Percentiles rank a stretch among this genome's conserved stretches.
Evolutionary conservation across 2,329 filamentous ascomycete genomes (phyloP).

Genomic region (Diaporthe vexans): DNA sequence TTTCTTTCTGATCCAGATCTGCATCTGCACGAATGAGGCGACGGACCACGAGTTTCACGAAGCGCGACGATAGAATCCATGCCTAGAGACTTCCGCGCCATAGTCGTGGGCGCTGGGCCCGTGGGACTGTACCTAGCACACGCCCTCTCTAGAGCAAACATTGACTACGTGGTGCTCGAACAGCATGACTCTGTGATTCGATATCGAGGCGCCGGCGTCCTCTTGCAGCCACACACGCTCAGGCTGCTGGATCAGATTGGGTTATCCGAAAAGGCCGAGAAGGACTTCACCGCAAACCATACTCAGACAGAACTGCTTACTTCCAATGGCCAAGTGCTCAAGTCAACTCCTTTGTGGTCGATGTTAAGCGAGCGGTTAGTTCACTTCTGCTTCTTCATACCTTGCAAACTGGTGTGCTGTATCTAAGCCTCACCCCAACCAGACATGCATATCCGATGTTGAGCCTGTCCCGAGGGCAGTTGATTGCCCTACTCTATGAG

Average conservation of each 20-base stretch:
- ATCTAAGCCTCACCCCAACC: background rate
- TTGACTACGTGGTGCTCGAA: slow-evolving; percentile 9
- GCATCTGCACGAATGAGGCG: background rate
- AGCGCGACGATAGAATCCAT: background rate
- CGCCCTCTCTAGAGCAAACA: background rate
- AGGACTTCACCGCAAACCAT: background rate
- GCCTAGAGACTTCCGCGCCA: background rate
- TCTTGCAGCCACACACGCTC: background rate
- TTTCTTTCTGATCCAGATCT: no score
- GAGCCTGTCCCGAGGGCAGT: background rate
- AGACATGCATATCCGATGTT: background rate
- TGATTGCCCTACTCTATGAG: slow-evolving; percentile 22
- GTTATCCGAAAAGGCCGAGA: background rate
- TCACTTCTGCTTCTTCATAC: background rate
- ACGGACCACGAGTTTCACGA: background rate
- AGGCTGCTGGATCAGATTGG: slow-evolving; percentile 20
- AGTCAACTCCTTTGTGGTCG: background rate
- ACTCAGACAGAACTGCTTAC: background rate
- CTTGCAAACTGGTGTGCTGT: background rate
- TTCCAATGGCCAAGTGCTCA: background rate
- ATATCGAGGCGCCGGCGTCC: background rate
- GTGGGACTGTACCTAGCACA: slow-evolving; percentile 11
- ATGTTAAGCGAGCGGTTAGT: background rate
- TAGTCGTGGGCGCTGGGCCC: background rate
- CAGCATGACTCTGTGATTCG: background rate